Evolutionary conservation across 2,329 filamentous ascomycete species (phyloP).

Genomic region (Fusarium aywerte): DNA sequence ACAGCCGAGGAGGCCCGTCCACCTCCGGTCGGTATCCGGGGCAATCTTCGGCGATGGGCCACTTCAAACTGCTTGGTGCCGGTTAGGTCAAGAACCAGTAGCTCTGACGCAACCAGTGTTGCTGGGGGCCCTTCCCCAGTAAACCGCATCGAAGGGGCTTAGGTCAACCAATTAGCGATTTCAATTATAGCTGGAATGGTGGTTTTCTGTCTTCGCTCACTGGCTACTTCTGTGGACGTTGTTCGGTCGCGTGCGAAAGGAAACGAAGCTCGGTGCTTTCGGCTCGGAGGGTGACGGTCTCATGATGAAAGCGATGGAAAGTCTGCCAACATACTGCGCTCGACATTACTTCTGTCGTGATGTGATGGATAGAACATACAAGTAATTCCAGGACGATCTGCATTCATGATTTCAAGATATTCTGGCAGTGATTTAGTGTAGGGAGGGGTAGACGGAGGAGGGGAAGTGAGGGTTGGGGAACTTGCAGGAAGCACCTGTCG

Average conservation of each 20-base stretch:
- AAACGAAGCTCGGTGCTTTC: slow-evolving; percentile 28
- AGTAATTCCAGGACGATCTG: background rate
- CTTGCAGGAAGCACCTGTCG: background rate
- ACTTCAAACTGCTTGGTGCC: slow-evolving; percentile 19
- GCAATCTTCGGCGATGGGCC: slow-evolving; percentile 40
- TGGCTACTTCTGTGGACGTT: slow-evolving; percentile 13
- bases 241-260: slow-evolving; percentile 21
- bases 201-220: slow-evolving; percentile 24
- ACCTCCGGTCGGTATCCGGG: slow-evolving; percentile 46
- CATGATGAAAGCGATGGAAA: slow-evolving; percentile 18
- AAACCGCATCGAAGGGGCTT: slow-evolving; percentile 7
- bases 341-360: background rate
- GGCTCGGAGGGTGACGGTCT: slow-evolving; percentile 17
- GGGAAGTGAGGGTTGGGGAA: slow-evolving; percentile 9
- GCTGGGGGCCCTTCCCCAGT: slow-evolving; percentile 18
- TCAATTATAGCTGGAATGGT: slow-evolving; percentile 37
- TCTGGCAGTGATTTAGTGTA: background rate
- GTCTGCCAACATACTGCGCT: background rate
- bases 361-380: too few species aligned
- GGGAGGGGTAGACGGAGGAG: slow-evolving; percentile 21
- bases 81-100: slow-evolving; percentile 19
- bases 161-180: slow-evolving; percentile 26
- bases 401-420: slow-evolving; percentile 12
- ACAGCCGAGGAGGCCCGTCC: slow-evolving; percentile 42
- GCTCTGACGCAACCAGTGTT: slow-evolving; percentile 41